A percentile compares a stretch with the other conserved stretches of the same genome.
phyloP scores from a whole-genome alignment of 1,139 yeast species.

The Yarrowia galli region DNA sequence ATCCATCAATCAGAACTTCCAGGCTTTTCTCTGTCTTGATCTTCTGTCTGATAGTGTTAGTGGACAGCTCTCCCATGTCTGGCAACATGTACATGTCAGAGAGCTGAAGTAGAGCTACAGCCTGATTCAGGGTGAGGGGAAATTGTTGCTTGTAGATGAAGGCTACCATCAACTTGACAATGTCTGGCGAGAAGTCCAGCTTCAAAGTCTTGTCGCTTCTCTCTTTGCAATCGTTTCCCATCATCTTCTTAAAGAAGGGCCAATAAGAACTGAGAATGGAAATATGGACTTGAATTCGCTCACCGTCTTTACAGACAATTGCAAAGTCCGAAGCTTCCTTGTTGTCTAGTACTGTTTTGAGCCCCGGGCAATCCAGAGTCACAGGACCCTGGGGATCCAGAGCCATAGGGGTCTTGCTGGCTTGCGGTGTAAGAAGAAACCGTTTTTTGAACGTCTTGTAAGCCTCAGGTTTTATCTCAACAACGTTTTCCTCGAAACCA shows the following conservation, averaged over 20 bases:
- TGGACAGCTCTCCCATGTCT: background rate
- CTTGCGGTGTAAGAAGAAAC: too few relatives aligned
- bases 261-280: background rate
- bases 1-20: background rate
- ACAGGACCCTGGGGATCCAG: too few relatives aligned
- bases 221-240: background rate
- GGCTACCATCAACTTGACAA: too few relatives aligned
- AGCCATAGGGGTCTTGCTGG: too few relatives aligned
- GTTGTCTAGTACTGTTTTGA: background rate
- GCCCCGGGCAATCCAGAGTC: background rate
- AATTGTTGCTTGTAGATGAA: background rate
- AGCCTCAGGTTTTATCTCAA: too few relatives aligned
- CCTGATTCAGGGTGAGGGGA: background rate
- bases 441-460: too few relatives aligned
- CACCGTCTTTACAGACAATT: background rate
- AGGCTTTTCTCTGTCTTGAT: background rate
- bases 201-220: background rate
- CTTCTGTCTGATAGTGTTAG: background rate
- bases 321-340: background rate
- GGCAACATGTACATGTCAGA: background rate
- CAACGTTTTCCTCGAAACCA: too few relatives aligned
- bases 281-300: background rate
- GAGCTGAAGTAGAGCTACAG: background rate
- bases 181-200: background rate
- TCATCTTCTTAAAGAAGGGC: background rate